A percentile compares a stretch with the other conserved stretches of the same genome.
Conservation (phyloP, 164 flowering plant species). For the Nymphaea colorata region DNA sequence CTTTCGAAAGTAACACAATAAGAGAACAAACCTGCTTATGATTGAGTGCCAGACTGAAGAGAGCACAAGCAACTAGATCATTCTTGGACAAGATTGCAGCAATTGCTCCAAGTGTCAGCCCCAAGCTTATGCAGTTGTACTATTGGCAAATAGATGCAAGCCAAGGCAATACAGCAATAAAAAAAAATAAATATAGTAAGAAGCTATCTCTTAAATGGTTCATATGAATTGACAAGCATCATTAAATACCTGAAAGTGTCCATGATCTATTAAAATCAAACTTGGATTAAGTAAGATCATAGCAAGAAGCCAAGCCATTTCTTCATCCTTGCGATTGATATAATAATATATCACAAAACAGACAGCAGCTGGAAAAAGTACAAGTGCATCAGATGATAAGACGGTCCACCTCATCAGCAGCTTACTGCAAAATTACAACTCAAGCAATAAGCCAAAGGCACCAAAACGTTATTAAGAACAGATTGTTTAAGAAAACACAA, state of each 20-base stretch:
- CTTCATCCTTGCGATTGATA: conserved; percentile 23
- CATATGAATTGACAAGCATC: not conserved
- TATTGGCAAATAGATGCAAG: conserved; percentile 11
- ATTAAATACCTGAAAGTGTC: conserved; percentile 88
- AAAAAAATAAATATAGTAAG: not conserved
- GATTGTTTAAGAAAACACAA: too few species aligned
- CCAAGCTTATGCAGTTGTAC: conserved; percentile 97
- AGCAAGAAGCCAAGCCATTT: conserved; percentile 56
- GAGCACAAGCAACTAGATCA: conserved; percentile 48
- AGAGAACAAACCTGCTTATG: conserved; percentile 70
- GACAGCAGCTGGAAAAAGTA: conserved; percentile 74
- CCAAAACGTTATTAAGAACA: not conserved
- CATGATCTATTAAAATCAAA: conserved; percentile 82
- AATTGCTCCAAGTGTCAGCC: conserved; percentile 77
- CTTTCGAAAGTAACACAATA: too few species aligned
- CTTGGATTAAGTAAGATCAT: conserved; percentile 71
- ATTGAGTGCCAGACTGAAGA: conserved; percentile 76
- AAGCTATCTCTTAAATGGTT: not conserved
- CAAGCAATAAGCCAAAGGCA: not conserved
- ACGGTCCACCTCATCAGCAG: conserved; percentile 94
- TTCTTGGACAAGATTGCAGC: conserved; percentile 61
- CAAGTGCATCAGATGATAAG: conserved; percentile 58
- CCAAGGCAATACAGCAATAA: not conserved
- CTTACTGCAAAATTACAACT: conserved; percentile 42
- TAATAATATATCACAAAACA: conserved; percentile 40